Conservation (phyloP, 1,139 yeast species). For the Lodderomyces elongisporus region DNA sequence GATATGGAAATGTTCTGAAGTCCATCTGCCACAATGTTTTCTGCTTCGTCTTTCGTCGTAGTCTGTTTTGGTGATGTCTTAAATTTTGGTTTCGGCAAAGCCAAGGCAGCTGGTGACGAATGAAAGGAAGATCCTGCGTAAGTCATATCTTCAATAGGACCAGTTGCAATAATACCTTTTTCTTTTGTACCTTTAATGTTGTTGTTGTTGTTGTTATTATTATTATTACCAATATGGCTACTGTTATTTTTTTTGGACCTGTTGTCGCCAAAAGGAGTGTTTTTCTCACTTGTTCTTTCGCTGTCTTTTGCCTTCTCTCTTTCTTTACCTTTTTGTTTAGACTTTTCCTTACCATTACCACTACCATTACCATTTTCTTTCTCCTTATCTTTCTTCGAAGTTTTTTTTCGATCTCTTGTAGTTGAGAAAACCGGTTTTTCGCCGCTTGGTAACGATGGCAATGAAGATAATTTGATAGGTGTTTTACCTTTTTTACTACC, state of each 20-base stretch:
- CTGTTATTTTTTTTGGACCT: constrained; percentile 12
- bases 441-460: constrained; percentile 28
- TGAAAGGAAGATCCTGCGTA: constrained; percentile 59
- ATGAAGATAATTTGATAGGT: constrained; percentile 7
- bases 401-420: constrained; percentile 12
- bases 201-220: constrained; percentile 8
- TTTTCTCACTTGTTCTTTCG: constrained; percentile 30
- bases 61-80: constrained; percentile 12
- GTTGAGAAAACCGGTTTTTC: constrained; percentile 27
- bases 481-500: constrained; percentile 8
- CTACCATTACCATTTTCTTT: background rate
- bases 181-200: constrained; percentile 14
- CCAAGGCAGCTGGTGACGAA: constrained; percentile 53
- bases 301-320: constrained; percentile 7
- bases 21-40: too few relatives aligned
- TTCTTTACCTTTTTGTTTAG: too few relatives aligned
- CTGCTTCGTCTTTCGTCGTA: background rate
- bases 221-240: constrained; percentile 14
- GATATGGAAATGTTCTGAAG: too few relatives aligned
- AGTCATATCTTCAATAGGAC: constrained; percentile 13
- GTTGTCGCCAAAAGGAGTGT: constrained; percentile 8
- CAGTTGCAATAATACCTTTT: constrained; percentile 16
- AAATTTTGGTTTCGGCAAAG: constrained; percentile 54
- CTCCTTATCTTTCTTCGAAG: constrained; percentile 4
- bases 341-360: background rate